Conservation (phyloP, 305 asterid genomes). For the Euphrasia arctica region DNA sequence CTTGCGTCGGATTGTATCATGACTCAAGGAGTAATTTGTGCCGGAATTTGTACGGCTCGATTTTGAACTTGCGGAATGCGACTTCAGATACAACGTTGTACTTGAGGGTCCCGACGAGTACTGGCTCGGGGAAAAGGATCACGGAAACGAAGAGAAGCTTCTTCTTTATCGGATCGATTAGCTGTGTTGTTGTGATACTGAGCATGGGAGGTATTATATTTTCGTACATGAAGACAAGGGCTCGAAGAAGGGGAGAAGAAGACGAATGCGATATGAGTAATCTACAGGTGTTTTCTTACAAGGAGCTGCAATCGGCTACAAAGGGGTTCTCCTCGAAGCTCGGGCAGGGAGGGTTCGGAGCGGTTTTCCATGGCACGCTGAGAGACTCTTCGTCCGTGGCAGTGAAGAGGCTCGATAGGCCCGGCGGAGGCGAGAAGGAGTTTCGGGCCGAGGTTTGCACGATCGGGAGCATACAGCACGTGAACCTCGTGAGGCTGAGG, state of each 20-base stretch:
- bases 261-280: constrained; percentile 45
- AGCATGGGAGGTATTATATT: constrained; percentile 29
- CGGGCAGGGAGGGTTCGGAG: constrained; percentile 84
- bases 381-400: constrained; percentile 59
- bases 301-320: constrained; percentile 63
- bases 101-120: constrained; percentile 41
- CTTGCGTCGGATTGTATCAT: constrained; percentile 60
- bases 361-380: constrained; percentile 58
- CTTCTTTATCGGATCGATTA: constrained; percentile 41
- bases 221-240: constrained; percentile 39
- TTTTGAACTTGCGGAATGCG: constrained; percentile 52
- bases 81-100: constrained; percentile 37
- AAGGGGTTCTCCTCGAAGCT: constrained; percentile 70
- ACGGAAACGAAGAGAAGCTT: constrained; percentile 25
- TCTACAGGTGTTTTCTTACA: constrained; percentile 61
- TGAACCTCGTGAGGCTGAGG: constrained; percentile 67
- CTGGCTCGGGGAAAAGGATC: constrained; percentile 26
- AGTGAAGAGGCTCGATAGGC: constrained; percentile 73
- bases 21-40: constrained; percentile 42
- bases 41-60: constrained; percentile 53
- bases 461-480: constrained; percentile 74
- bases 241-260: constrained; percentile 19
- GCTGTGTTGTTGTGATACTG: constrained; percentile 46
- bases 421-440: constrained; percentile 74
- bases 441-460: constrained; percentile 83